Percentiles rank a stretch among this genome's conserved stretches.
These are phyloP conservation scores for Apiospora phragmitis DNA, from an alignment of 2,329 filamentous ascomycete genomes.

Conservation along the genomic window DNA sequence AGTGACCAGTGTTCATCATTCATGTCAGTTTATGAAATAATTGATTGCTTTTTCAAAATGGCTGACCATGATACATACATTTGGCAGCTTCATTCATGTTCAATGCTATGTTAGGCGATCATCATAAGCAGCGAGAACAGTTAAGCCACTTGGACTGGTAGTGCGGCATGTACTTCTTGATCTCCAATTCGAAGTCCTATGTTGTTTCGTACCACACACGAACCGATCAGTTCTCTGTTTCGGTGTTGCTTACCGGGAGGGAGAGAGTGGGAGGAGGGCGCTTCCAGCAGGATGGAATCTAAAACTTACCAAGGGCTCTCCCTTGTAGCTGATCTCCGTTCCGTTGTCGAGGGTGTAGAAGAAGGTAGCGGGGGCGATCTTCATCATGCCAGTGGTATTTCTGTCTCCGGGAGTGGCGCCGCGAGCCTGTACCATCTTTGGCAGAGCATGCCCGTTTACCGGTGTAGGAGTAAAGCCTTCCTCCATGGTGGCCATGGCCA, in stretches of 20 bases:
- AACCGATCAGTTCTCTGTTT: not conserved
- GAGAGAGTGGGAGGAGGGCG: too few relatives aligned
- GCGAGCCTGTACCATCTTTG: not conserved
- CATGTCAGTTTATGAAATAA: too few relatives aligned
- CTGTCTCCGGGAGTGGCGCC: not conserved
- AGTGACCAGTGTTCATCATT: too few relatives aligned
- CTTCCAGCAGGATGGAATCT: not conserved
- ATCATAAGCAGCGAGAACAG: too few relatives aligned
- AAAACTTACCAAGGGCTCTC: not conserved
- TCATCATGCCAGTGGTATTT: too few relatives aligned
- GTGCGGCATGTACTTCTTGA: not conserved
- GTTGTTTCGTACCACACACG: not conserved
- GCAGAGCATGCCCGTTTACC: not conserved
- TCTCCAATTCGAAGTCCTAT: not conserved
- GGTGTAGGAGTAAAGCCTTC: not conserved
- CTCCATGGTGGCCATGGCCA: not conserved
- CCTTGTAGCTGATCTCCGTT: not conserved
- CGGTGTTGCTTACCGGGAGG: not conserved
- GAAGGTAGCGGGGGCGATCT: not conserved
- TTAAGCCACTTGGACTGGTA: not conserved
- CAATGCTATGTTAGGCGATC: too few relatives aligned
- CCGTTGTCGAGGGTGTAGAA: not conserved
- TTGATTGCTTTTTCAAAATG: too few relatives aligned
- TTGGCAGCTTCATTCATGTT: too few relatives aligned
- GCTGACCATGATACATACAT: too few relatives aligned